Percentiles rank a stretch among this genome's conserved stretches.
These are phyloP conservation scores for Pharnaceum exiguum DNA, from an alignment of 148 eudicot genomes.

Conservation along the genomic window DNA sequence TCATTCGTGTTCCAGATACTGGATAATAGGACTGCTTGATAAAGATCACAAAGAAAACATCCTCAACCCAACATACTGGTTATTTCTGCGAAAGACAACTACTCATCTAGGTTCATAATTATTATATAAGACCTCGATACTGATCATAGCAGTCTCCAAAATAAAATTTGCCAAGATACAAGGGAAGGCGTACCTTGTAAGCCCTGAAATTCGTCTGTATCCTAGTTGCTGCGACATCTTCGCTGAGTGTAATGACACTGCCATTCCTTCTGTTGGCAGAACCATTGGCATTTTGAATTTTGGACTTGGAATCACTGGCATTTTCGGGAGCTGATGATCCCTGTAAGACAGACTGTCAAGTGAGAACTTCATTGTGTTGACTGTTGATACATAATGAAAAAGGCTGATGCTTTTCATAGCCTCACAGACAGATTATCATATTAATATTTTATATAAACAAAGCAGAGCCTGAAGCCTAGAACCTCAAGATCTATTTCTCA, in stretches of 20 bases:
- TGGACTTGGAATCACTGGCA: conserved; percentile 27
- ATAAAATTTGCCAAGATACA: background rate
- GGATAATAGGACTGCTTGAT: background rate
- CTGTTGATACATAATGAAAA: background rate
- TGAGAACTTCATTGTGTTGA: background rate
- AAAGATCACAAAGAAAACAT: background rate
- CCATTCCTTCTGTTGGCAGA: conserved; percentile 20
- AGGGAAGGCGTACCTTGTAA: conserved; percentile 49
- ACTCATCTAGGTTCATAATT: no score
- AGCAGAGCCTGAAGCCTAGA: no score
- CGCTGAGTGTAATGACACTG: conserved; percentile 19
- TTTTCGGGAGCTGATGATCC: conserved; percentile 28
- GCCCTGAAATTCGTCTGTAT: conserved; percentile 84
- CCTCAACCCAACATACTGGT: no score
- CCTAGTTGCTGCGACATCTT: conserved; percentile 66
- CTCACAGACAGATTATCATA: background rate
- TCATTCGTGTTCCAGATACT: background rate
- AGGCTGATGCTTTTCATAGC: background rate
- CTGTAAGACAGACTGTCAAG: conserved; percentile 22
- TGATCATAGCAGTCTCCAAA: no score
- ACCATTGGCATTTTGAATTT: conserved; percentile 23
- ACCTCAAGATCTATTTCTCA: no score
- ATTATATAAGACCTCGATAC: no score
- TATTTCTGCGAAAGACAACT: no score
- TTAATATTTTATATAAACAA: no score